Evolutionary conservation across 345 rosid genomes (phyloP), one percentile per base, ranked within the genome.

Genomic region (Lenwebbia sp.): DNA sequence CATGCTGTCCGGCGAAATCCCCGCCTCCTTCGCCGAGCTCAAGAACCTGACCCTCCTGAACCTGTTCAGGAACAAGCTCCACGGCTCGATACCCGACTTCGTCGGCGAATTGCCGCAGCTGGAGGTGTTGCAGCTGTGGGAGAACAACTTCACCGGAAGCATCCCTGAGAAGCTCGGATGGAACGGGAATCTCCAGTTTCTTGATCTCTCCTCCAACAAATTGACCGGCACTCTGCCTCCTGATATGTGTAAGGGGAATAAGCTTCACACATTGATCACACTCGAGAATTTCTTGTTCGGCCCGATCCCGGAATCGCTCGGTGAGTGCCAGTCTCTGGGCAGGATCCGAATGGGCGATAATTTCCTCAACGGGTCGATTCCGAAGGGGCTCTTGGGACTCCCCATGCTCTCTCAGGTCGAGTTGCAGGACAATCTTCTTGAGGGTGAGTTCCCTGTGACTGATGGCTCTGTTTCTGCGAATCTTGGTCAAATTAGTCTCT

Each of bases 301-400:
- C 6, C 92, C 91, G 50, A 90, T 92, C 53, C 93, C 93, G 3
- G 91, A 88, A 62, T 85, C 91, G 3, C 82, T 92, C 4, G 93
- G 93, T 9, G 50, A 86, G 83, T 92, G 93, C 85, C 83, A 83
- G 88, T 89, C 93, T 41, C 82, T 92, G 83, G 86, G 84, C 83
- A 65, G 93, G 88, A 90, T 92, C 44, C 89, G 93, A 28, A 92
- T 92, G 93, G 93, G 93, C 22, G 92, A 90, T 10, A 92, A 92
- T 87, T 92, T 58, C 85, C 86, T 92, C 11, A 92, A 92, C 76
- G 91, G 93, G 22, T 90, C 93, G n/a, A 89, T 92, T 9, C 93
- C 93, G 1, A 85, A 83, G 22, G 92, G 91, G 52, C 92, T 92
- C 83, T 92, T 92, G 17, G 91, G 91, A 12, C 87, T 92, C 70